These are phyloP conservation scores for Hymenotorrendiella dingleyae DNA, from an alignment of 2,329 filamentous ascomycete species.

Conservation along the genomic window DNA sequence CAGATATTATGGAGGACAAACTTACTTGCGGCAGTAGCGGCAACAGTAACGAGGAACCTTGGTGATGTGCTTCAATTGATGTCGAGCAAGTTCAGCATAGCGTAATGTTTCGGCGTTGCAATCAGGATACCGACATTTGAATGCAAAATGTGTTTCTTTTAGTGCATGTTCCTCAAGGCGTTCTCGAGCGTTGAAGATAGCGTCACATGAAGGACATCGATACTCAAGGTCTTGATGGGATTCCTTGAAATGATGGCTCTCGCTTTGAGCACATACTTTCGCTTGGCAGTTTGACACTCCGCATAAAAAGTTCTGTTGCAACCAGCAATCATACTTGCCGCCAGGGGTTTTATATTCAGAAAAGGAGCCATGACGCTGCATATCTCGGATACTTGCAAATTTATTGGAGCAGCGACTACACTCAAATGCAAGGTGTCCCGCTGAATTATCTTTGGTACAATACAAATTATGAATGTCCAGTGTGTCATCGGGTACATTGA, in stretches of 20 bases:
- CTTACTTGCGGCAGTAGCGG: conserved; percentile 26
- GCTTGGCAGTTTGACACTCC: no score
- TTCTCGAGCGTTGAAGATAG: no score
- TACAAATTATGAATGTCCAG: neutral
- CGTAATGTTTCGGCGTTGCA: conserved; percentile 4
- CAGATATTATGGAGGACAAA: neutral
- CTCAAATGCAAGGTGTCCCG: neutral
- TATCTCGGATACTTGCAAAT: neutral
- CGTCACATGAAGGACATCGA: no score
- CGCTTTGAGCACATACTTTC: no score
- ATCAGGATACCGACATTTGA: neutral
- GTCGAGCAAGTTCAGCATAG: conserved; percentile 18
- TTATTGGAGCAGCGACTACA: neutral
- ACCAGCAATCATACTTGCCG: no score
- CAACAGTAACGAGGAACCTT: conserved; percentile 24
- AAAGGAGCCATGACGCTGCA: no score
- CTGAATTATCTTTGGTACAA: neutral
- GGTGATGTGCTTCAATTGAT: conserved; percentile 17
- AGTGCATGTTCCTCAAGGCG: no score
- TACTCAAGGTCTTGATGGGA: no score
- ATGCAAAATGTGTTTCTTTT: no score
- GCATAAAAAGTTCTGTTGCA: neutral
- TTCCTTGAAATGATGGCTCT: no score
- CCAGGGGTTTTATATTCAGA: no score
- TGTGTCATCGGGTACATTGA: neutral